A percentile compares a stretch with the other conserved stretches of the same genome.
Conservation (phyloP, 75 land plant genomes). For the Pinus tabuliformis region DNA sequence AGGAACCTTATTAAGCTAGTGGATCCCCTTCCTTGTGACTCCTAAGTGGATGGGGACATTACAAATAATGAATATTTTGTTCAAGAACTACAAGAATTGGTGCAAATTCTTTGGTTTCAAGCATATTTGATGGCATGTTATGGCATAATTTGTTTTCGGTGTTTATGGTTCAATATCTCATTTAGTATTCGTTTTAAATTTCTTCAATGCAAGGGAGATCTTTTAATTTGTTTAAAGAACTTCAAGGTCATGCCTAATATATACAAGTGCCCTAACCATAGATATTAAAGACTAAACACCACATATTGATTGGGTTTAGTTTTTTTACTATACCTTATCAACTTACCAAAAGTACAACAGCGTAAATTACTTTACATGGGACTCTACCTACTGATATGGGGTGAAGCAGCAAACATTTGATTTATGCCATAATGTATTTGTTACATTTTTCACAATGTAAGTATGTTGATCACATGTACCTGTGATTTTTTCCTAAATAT, state of each 20-base stretch:
- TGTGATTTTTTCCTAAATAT: background rate
- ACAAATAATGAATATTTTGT: constrained; percentile 31
- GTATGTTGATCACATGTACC: constrained; percentile 8
- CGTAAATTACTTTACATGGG: constrained; percentile 85
- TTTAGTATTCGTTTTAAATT: constrained; percentile 6
- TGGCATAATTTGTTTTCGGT: constrained; percentile 10
- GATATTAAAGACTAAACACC: background rate
- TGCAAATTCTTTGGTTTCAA: constrained; percentile 45
- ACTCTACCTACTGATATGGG: constrained; percentile 94
- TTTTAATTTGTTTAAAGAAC: too few relatives aligned
- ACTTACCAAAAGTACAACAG: constrained; percentile 74
- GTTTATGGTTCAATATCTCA: background rate
- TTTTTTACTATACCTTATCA: constrained; percentile 12
- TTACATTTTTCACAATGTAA: constrained; percentile 96
- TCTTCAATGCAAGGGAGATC: background rate
- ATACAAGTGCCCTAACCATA: too few relatives aligned
- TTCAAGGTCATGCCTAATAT: too few relatives aligned
- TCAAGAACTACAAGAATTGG: constrained; percentile 55
- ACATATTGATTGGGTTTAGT: background rate
- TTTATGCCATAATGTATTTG: constrained; percentile 98
- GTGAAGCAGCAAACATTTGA: constrained; percentile 89
- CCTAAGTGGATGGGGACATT: too few relatives aligned
- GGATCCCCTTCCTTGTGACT: too few relatives aligned
- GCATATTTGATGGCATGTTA: constrained; percentile 19
- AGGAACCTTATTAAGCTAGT: too few relatives aligned